Conservation (phyloP, 768 basidiomycete species). For the Tulasnella sp. region DNA sequence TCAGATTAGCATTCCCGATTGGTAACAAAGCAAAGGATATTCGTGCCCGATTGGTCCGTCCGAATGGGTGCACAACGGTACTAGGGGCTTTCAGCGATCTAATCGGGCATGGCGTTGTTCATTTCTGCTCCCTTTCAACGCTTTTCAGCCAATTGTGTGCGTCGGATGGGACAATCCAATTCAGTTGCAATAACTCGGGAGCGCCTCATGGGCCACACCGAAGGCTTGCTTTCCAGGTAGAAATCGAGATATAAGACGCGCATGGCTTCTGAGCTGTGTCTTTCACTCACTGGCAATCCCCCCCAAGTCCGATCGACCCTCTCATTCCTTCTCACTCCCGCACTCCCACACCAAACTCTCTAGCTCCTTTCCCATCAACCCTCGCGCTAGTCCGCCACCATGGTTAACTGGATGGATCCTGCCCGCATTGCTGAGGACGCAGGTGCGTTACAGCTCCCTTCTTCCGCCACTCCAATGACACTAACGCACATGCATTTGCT, state of each 20-base stretch:
- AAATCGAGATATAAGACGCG: constrained; percentile 1
- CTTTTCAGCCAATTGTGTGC: neutral
- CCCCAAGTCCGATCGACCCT: neutral
- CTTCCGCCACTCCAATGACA: neutral
- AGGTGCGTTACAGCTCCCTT: neutral
- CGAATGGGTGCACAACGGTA: neutral
- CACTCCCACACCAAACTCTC: constrained; percentile 5
- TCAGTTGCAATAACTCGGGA: neutral
- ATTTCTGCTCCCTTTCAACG: neutral
- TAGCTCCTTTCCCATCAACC: neutral
- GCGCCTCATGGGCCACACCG: neutral
- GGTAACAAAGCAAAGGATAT: neutral
- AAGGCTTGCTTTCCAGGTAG: neutral
- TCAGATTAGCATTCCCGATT: constrained; percentile 5
- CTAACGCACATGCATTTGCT: neutral
- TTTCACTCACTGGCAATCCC: constrained; percentile 16
- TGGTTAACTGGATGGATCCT: constrained; percentile 34
- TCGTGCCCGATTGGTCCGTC: neutral
- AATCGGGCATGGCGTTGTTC: constrained; percentile 14
- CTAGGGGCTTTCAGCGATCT: neutral
- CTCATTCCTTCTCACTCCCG: neutral
- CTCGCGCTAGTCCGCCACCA: neutral
- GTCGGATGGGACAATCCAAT: neutral
- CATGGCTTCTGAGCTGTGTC: neutral
- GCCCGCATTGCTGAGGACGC: constrained; percentile 17